Evolutionary conservation across 139 green algal genomes (phyloP).

Genomic region (Chlorella sp.): DNA sequence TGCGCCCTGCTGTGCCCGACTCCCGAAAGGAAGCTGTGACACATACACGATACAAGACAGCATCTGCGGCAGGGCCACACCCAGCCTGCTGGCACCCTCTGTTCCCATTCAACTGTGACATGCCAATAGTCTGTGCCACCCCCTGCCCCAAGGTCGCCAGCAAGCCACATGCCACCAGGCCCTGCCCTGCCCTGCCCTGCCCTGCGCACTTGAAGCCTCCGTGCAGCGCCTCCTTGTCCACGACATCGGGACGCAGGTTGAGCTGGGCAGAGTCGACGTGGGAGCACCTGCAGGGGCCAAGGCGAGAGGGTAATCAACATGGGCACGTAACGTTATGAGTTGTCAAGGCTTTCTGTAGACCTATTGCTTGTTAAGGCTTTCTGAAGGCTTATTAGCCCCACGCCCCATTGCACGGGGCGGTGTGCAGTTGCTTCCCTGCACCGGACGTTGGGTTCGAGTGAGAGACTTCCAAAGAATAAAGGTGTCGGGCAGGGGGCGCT

Average conservation of each 20-base stretch:
- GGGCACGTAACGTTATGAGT: background rate
- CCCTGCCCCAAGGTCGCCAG: background rate
- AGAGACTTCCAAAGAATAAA: no score
- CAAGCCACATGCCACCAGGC: background rate
- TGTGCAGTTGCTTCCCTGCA: no score
- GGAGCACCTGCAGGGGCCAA: background rate
- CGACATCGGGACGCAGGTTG: conserved; percentile 18
- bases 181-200: no score
- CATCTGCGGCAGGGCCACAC: no score
- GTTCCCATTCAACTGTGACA: no score
- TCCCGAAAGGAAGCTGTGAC: no score
- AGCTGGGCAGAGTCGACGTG: conserved; percentile 9
- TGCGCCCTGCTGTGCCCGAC: background rate
- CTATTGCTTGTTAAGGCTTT: background rate
- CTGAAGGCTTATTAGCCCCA: background rate
- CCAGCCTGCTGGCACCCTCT: no score
- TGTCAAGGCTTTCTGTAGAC: background rate
- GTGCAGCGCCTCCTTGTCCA: background rate
- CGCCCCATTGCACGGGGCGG: background rate
- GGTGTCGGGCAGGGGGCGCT: no score
- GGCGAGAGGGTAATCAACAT: background rate
- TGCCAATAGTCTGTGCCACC: no score
- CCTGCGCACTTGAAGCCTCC: conserved; percentile 20
- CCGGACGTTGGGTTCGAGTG: no score
- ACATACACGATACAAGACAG: background rate